Evolutionary conservation across 768 basidiomycete species (phyloP), one percentile per base, ranked within the genome.

Genomic region (Rhodotorula toruloides): DNA sequence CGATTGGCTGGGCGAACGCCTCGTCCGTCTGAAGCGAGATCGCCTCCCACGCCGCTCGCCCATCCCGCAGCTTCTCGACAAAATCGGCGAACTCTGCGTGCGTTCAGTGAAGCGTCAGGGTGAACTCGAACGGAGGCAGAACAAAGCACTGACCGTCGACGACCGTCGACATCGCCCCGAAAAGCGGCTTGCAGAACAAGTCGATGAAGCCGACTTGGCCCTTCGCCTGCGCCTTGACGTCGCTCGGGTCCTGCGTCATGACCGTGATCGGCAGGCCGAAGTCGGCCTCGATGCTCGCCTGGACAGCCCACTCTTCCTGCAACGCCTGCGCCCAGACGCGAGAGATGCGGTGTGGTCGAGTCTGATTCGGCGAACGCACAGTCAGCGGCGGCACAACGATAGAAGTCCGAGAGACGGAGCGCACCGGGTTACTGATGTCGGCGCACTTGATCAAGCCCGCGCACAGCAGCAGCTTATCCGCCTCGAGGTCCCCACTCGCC

Each of bases 391-490:
- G 49, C 47, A 58, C 27, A 58, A 50, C 7, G 39, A 29, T 22
- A 53, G 29, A 56, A 27, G 32, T 29, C 16, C 40, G 48, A 55
- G 14, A 21, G n/a, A 25, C 11, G 39, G 31, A 4, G 84, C 92
- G 71, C 76, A 96, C 92, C 22, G 96, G 94, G 77, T 99, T 99
- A 76, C 90, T 92, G 74, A 99, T 98, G 79, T 99, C 96, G 25
- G 94, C 92, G 74, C 93, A 96, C 78, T 99, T 98, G 77, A 99
- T 86, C 57, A 99, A 79, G 6, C 89, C 88, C 74, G 97, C 91
- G 76, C 90, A 94, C 31, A 91, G 77, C 58, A 94, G 78, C 32
- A 88, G 80, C 72, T 87, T 82, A 59, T 85, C 83, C 25, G 70
- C 59, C 66, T 73, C 72, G 37, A 56, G 40, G n/a, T 72, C 72